These are phyloP conservation scores for Entonaema liquescens DNA, from an alignment of 495 filamentous ascomycete species.

Conservation along the genomic window DNA sequence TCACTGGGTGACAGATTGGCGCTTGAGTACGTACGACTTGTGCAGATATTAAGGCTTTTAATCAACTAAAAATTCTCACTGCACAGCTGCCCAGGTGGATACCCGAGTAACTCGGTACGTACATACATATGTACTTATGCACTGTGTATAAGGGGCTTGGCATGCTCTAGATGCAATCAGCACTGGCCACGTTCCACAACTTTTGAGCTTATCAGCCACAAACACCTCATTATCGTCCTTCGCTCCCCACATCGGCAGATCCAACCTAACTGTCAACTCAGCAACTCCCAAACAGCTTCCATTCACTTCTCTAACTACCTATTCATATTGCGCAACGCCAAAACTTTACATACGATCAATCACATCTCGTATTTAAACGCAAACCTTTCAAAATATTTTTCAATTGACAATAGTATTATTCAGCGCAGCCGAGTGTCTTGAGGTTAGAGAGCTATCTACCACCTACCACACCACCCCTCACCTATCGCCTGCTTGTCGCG, in stretches of 20 bases:
- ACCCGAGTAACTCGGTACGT: neutral
- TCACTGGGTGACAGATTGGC: neutral
- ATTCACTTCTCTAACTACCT: neutral
- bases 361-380: neutral
- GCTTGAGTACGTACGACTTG: neutral
- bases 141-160: neutral
- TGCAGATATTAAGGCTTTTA: neutral
- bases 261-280: slow-evolving; percentile 24
- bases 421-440: neutral
- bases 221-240: slow-evolving; percentile 11
- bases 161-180: slow-evolving; percentile 21
- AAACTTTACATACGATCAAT: neutral
- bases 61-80: neutral
- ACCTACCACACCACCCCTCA: slow-evolving; percentile 14
- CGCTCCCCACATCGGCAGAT: slow-evolving; percentile 37
- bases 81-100: neutral
- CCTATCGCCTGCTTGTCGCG: slow-evolving; percentile 13
- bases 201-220: slow-evolving; percentile 35
- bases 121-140: neutral
- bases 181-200: slow-evolving; percentile 26
- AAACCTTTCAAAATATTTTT: neutral
- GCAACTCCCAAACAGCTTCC: slow-evolving; percentile 17
- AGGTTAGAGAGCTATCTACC: neutral
- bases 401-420: neutral
- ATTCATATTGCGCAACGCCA: neutral